These are phyloP conservation scores for Malus domestica DNA, from an alignment of 306 rosid genomes.

Conservation along the genomic window ASM211411v1 NC_041805.1:2590001-2590500, in stretches of 20 bases:
- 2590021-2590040: conserved; percentile 13
- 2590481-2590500: neutral
- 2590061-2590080: conserved; percentile 13
- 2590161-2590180: neutral
- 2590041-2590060: conserved; percentile 12
- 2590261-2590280: neutral
- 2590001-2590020: conserved; percentile 14
- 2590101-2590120: conserved; percentile 17
- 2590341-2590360: conserved; percentile 11
- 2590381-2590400: conserved; percentile 4
- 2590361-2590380: conserved; percentile 3
- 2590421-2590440: neutral
- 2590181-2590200: neutral
- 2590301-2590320: conserved; percentile 17
- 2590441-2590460: neutral
- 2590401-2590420: conserved; percentile 1
- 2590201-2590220: neutral
- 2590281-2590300: conserved; percentile 7
- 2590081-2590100: conserved; percentile 10
- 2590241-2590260: neutral
- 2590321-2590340: conserved; percentile 11
- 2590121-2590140: neutral
- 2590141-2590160: neutral
- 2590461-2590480: neutral
- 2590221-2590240: neutral